Conservation (phyloP, 2,329 filamentous ascomycete genomes). For the Aspergillus sp. region DNA sequence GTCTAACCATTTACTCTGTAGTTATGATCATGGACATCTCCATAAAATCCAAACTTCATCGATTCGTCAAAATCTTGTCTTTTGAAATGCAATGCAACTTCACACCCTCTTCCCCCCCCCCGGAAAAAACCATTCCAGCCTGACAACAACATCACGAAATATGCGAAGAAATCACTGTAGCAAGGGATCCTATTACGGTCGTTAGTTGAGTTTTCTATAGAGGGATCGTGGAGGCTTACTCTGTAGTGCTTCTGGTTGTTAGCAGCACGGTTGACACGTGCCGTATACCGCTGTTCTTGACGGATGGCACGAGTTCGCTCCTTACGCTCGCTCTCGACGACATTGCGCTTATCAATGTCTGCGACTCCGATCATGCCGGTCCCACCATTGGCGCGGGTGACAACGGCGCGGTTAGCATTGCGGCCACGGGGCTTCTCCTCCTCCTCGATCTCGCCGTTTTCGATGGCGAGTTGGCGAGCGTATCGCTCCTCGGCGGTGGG, state of each 20-base stretch:
- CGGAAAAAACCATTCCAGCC: neutral
- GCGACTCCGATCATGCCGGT: constrained; percentile 75
- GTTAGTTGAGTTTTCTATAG: constrained; percentile 19
- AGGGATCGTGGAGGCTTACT: constrained; percentile 42
- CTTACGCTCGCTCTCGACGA: constrained; percentile 66
- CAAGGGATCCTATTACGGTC: constrained; percentile 47
- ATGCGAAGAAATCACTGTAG: constrained; percentile 45
- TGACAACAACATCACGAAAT: neutral
- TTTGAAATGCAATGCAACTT: constrained; percentile 1
- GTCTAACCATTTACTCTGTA: neutral
- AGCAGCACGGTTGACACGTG: constrained; percentile 67
- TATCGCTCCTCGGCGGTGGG: constrained; percentile 75
- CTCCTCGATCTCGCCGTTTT: constrained; percentile 49
- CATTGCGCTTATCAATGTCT: constrained; percentile 71
- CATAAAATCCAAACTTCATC: neutral
- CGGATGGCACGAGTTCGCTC: constrained; percentile 65
- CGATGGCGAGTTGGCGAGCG: constrained; percentile 62
- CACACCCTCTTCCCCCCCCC: constrained; percentile 5
- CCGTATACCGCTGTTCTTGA: constrained; percentile 63
- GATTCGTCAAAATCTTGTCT: neutral
- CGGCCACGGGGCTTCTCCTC: constrained; percentile 41
- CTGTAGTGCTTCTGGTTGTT: constrained; percentile 79
- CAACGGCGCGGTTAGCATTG: constrained; percentile 53
- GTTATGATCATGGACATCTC: neutral
- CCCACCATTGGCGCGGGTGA: constrained; percentile 70